Percentiles rank a stretch among this genome's conserved stretches.
These are phyloP conservation scores for Linnemannia elongata DNA, from an alignment of 192 early-diverging fungal genomes.

Conservation along the genomic window DNA sequence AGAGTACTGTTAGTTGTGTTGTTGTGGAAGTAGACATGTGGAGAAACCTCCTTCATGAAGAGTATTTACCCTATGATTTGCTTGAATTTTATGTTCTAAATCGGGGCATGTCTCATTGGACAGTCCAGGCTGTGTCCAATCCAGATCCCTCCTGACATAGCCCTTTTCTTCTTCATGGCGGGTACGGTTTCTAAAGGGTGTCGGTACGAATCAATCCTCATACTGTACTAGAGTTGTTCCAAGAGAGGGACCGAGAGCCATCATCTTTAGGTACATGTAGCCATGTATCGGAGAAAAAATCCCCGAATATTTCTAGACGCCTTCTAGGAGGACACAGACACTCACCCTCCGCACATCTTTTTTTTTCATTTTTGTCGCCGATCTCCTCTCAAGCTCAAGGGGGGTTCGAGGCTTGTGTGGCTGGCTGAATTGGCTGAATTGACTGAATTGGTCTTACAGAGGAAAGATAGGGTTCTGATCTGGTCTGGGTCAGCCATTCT, in stretches of 20 bases:
- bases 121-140: no score
- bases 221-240: neutral
- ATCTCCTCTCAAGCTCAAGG: neutral
- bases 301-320: neutral
- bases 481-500: neutral
- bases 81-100: no score
- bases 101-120: no score
- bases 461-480: neutral
- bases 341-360: neutral
- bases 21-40: no score
- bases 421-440: neutral
- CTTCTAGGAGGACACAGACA: neutral
- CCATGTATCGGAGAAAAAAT: slow-evolving; percentile 5
- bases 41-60: no score
- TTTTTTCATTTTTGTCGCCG: neutral
- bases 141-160: no score
- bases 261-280: neutral
- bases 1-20: no score
- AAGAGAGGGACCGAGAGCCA: neutral
- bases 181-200: no score
- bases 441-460: no score
- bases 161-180: no score
- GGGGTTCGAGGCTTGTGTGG: neutral
- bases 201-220: no score
- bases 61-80: no score